These are phyloP conservation scores for Cylindrodendrum hubeiense DNA, from an alignment of 2,329 filamentous ascomycete species.

Conservation along the genomic window DNA sequence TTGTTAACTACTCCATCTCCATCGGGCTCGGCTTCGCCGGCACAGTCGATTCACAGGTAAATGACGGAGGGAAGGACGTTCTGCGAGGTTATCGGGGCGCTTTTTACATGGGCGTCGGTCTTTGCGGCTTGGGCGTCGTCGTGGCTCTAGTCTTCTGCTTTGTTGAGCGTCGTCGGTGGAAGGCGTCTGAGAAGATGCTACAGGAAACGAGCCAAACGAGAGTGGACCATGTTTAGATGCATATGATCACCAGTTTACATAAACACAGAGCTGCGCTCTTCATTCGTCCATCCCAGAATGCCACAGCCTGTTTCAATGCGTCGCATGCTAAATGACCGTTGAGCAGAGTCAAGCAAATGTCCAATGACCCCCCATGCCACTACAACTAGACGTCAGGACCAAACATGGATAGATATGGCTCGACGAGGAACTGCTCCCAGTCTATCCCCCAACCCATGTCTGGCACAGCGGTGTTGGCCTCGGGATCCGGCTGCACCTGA, in stretches of 20 bases:
- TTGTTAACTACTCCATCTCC: slow-evolving; percentile 74
- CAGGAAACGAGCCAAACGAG: slow-evolving; percentile 5
- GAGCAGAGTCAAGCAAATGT: slow-evolving; percentile 13
- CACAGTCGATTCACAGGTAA: slow-evolving; percentile 62
- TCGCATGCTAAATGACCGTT: slow-evolving; percentile 1
- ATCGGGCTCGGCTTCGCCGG: slow-evolving; percentile 73
- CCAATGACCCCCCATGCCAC: slow-evolving; percentile 4
- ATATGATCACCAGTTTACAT: not conserved
- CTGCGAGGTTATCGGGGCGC: slow-evolving; percentile 53
- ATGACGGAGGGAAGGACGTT: slow-evolving; percentile 40
- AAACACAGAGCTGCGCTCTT: not conserved
- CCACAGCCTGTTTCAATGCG: slow-evolving; percentile 1
- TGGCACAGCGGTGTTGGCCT: slow-evolving; percentile 8
- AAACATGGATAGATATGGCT: slow-evolving; percentile 37
- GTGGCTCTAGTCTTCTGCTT: slow-evolving; percentile 36
- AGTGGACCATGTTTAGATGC: not conserved
- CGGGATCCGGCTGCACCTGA: slow-evolving; percentile 14
- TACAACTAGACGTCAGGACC: slow-evolving; percentile 30
- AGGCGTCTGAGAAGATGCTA: slow-evolving; percentile 9
- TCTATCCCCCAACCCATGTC: slow-evolving; percentile 30
- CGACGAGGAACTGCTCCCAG: slow-evolving; percentile 37
- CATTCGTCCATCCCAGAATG: not conserved
- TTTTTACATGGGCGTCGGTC: slow-evolving; percentile 55
- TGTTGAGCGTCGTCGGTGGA: slow-evolving; percentile 16
- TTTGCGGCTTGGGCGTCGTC: slow-evolving; percentile 51